Conservation (phyloP, 2,329 filamentous ascomycete species). For the Pseudopyrenochaeta lycopersici region DNA sequence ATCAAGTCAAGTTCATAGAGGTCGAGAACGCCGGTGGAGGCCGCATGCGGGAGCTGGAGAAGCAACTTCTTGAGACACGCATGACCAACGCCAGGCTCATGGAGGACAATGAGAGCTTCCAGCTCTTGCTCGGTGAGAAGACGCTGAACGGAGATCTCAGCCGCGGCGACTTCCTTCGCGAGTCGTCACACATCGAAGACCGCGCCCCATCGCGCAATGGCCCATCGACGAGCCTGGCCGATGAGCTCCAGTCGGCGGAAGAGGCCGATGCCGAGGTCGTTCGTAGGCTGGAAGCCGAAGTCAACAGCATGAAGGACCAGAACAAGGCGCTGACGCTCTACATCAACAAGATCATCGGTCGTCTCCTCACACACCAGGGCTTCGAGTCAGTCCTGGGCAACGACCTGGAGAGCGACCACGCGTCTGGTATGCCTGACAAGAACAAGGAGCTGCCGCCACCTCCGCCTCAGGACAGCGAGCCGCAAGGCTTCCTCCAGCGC, state of each 20-base stretch:
- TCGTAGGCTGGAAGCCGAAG: constrained; percentile 78
- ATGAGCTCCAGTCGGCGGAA: constrained; percentile 79
- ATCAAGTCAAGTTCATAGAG: constrained; percentile 94
- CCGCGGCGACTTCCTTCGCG: constrained; percentile 79
- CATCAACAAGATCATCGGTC: constrained; percentile 99
- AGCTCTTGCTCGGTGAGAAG: constrained; percentile 91
- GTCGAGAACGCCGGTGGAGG: constrained; percentile 92
- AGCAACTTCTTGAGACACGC: constrained; percentile 86
- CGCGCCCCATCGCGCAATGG: constrained; percentile 45
- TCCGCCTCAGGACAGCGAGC: constrained; percentile 65
- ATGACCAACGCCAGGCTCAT: constrained; percentile 96
- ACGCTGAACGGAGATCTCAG: constrained; percentile 93
- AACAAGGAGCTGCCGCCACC: constrained; percentile 89
- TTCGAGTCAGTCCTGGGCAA: constrained; percentile 94
- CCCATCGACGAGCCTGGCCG: constrained; percentile 64
- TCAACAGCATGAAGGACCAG: constrained; percentile 84
- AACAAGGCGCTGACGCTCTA: constrained; percentile 98
- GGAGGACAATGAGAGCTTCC: constrained; percentile 99
- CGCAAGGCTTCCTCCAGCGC: constrained; percentile 61
- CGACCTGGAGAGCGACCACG: constrained; percentile 58
- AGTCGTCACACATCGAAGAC: constrained; percentile 47
- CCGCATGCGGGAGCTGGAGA: constrained; percentile 87
- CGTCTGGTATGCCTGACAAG: constrained; percentile 55
- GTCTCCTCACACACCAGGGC: constrained; percentile 90
- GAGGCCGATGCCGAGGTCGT: constrained; percentile 59